phyloP scores from a whole-genome alignment of 2,329 filamentous ascomycete genomes.

The Exophiala calicioides region DNA sequence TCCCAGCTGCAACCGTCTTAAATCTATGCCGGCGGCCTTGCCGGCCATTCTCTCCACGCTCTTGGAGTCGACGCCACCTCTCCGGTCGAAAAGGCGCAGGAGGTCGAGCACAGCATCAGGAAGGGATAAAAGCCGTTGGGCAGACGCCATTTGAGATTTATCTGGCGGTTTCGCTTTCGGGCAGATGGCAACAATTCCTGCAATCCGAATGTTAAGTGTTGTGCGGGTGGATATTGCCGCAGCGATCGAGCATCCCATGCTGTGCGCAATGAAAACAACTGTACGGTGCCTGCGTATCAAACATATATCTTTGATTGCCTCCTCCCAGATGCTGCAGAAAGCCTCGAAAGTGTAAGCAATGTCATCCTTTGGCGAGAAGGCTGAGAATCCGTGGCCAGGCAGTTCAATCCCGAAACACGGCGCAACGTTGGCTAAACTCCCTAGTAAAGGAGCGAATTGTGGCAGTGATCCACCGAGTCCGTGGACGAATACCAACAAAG shows the following conservation, averaged over 20 bases:
- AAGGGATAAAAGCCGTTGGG: constrained; percentile 64
- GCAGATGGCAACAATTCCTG: constrained; percentile 78
- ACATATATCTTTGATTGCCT: constrained; percentile 61
- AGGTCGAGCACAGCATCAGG: constrained; percentile 70
- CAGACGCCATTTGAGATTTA: constrained; percentile 52
- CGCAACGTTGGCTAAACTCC: constrained; percentile 77
- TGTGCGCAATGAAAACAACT: constrained; percentile 56
- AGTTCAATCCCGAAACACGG: constrained; percentile 87
- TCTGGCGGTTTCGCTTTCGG: constrained; percentile 68
- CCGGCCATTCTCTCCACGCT: constrained; percentile 75
- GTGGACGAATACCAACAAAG: constrained; percentile 86
- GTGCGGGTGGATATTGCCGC: constrained; percentile 67
- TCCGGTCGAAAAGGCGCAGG: constrained; percentile 74
- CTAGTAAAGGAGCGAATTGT: constrained; percentile 80
- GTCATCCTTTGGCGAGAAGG: constrained; percentile 70
- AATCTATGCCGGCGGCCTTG: constrained; percentile 42
- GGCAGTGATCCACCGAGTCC: constrained; percentile 89
- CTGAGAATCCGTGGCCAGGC: constrained; percentile 82
- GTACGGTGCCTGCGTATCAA: constrained; percentile 23
- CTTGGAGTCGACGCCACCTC: constrained; percentile 73
- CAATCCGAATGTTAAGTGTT: constrained; percentile 62
- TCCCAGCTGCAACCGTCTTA: constrained; percentile 45
- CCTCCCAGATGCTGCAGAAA: constrained; percentile 72
- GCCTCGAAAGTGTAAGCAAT: constrained; percentile 77
- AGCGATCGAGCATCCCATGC: constrained; percentile 80